Base-by-base conservation (phyloP, 305 asterid species). In the Galium porrigens region DNA sequence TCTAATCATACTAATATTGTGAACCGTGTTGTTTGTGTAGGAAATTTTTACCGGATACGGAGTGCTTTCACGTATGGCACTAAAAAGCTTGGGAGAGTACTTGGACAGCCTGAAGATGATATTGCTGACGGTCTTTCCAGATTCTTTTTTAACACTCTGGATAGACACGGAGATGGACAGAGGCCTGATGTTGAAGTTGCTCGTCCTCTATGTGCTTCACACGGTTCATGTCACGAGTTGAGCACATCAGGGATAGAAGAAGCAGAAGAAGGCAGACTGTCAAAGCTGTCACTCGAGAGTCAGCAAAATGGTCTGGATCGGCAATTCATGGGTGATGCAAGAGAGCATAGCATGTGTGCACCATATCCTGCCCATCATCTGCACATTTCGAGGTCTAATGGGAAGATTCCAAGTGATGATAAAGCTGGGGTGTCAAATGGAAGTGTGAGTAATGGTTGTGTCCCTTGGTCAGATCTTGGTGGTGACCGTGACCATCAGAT, bases 1-100 rank as follows among this genome's bases (percentile, higher is more conserved):
- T 55, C 42, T 12, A 17, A 0, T 32, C 39, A n/a, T 25, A 7
- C 18, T 55, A 51, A 11, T 4, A 49, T 20, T 39, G 39, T 20
- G 18, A 4, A 0, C 60, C 42, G 49, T 62, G 62, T 61, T 4
- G 58, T 68, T 34, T 72, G 49, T 56, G 30, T 70, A 90, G 97
- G 94, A 66, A 90, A 84, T 75, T 90, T 81, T 72, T 90, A 70
- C 74, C 85, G 96, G 46, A 86, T 90, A 68, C 85, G 94, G 67
- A 90, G 96, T 64, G 97, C 97, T 53, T 83, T 90, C 72, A 80
- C 82, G 33, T 90, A 79, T 68, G 97, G 95, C 66, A 91, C 95
- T 62, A 77, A 80, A 70, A 88, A 85, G 69, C 96, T 90, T 39
- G 83, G 76, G 11, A 76, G 60, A 46, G 82, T 90, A 63, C 88